Conservation (phyloP, 495 filamentous ascomycete genomes). For the Podospora appendiculata region DNA sequence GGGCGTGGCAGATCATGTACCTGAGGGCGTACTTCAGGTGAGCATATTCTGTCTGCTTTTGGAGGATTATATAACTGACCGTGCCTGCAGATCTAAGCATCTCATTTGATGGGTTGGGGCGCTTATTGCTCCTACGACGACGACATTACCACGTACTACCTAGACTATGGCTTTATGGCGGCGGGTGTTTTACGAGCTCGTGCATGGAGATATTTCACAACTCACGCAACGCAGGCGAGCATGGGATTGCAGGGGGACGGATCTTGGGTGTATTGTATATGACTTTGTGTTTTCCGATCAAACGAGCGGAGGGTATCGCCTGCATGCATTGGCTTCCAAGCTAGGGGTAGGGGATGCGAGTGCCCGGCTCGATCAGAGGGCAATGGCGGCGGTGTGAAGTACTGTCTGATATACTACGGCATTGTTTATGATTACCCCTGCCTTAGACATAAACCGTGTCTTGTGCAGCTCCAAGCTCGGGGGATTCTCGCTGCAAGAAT, state of each 20-base stretch:
- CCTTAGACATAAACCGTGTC: too few relatives aligned
- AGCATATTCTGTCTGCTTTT: conserved; percentile 8
- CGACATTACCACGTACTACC: neutral
- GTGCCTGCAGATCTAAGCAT: conserved; percentile 57
- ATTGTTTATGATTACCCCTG: too few relatives aligned
- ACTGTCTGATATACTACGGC: too few relatives aligned
- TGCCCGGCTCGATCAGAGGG: too few relatives aligned
- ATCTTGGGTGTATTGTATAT: conserved; percentile 7
- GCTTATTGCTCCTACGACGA: neutral
- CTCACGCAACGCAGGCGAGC: conserved; percentile 20
- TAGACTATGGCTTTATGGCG: conserved; percentile 7
- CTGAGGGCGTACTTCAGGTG: conserved; percentile 93
- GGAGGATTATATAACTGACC: conserved; percentile 13
- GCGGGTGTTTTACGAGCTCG: conserved; percentile 12
- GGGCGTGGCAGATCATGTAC: conserved; percentile 96
- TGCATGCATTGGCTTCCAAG: too few relatives aligned
- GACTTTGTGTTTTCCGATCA: neutral
- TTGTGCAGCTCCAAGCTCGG: too few relatives aligned
- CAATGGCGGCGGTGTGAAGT: too few relatives aligned
- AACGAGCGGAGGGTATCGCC: too few relatives aligned
- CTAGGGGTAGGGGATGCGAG: too few relatives aligned
- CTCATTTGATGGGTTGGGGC: conserved; percentile 52
- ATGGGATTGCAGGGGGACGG: conserved; percentile 14
- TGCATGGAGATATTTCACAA: conserved; percentile 3
- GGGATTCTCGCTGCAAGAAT: too few relatives aligned